Evolutionary conservation across 2,329 filamentous ascomycete genomes (phyloP).

Genomic region (Claviceps humidiphila): DNA sequence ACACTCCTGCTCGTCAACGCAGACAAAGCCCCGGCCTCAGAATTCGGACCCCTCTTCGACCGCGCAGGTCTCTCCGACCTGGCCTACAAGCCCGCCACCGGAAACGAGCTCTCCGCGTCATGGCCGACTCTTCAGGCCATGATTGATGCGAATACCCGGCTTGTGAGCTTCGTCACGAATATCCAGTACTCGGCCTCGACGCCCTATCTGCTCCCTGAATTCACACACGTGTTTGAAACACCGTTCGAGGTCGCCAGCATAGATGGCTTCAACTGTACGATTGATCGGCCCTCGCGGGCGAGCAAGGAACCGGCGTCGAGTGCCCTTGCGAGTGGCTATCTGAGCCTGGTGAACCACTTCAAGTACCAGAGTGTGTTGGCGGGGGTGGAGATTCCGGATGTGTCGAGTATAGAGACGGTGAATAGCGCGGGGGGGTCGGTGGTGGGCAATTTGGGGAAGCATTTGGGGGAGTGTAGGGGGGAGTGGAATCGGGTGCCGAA

Average conservation of each 20-base stretch:
- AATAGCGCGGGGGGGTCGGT: constrained; percentile 46
- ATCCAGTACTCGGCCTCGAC: constrained; percentile 26
- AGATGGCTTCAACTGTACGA: constrained; percentile 57
- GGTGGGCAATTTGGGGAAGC: constrained; percentile 39
- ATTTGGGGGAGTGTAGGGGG: constrained; percentile 38
- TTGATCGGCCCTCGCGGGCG: constrained; percentile 49
- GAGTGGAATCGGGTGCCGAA: constrained; percentile 53
- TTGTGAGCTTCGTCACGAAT: constrained; percentile 57
- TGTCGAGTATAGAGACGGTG: constrained; percentile 45
- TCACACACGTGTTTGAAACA: constrained; percentile 60
- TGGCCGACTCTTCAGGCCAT: constrained; percentile 65
- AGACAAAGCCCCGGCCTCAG: constrained; percentile 40
- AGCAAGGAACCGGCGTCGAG: constrained; percentile 25
- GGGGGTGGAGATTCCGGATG: constrained; percentile 47
- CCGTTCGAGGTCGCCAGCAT: constrained; percentile 49
- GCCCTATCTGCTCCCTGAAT: constrained; percentile 51
- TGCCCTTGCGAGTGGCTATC: constrained; percentile 43
- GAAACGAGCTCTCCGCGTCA: constrained; percentile 22
- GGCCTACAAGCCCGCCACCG: constrained; percentile 40
- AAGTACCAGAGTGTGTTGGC: constrained; percentile 44
- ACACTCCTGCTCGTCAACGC: constrained; percentile 63
- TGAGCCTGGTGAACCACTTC: constrained; percentile 75
- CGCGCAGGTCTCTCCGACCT: constrained; percentile 46
- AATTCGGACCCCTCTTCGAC: constrained; percentile 42
- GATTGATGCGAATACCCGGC: constrained; percentile 49